Evolutionary conservation across 2,329 filamentous ascomycete species (phyloP).

Genomic region (Phialophora expanda): DNA sequence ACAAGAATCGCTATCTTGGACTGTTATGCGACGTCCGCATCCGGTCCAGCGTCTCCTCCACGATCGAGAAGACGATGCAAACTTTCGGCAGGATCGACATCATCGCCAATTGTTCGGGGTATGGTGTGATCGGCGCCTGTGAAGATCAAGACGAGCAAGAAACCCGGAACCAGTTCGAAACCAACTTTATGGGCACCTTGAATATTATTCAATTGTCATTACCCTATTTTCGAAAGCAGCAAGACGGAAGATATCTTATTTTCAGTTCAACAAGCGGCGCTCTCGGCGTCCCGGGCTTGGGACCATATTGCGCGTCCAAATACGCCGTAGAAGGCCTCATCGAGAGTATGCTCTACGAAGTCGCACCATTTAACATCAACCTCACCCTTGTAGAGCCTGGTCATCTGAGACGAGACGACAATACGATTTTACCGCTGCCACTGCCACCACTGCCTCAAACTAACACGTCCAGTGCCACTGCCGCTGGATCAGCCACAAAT

Average conservation of each 20-base stretch:
- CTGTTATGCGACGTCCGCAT: slow-evolving; percentile 89
- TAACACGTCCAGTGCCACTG: background rate
- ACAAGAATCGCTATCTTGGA: slow-evolving; percentile 65
- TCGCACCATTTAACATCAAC: slow-evolving; percentile 89
- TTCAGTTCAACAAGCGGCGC: slow-evolving; percentile 93
- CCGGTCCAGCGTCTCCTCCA: slow-evolving; percentile 74
- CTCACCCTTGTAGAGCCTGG: slow-evolving; percentile 92
- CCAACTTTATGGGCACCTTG: slow-evolving; percentile 93
- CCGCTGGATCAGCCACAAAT: background rate
- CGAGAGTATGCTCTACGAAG: slow-evolving; percentile 95
- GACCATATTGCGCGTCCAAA: slow-evolving; percentile 95
- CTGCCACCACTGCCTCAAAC: background rate
- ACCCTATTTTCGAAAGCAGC: slow-evolving; percentile 81
- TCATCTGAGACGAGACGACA: slow-evolving; percentile 82
- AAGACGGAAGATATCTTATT: slow-evolving; percentile 82
- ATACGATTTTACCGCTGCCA: slow-evolving; percentile 12
- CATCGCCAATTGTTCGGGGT: slow-evolving; percentile 91
- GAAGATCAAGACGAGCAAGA: slow-evolving; percentile 97
- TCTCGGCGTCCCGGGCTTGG: slow-evolving; percentile 88
- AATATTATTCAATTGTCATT: slow-evolving; percentile 90
- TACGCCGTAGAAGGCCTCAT: slow-evolving; percentile 96
- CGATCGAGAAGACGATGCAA: slow-evolving; percentile 71
- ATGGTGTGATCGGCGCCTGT: slow-evolving; percentile 92
- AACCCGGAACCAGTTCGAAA: slow-evolving; percentile 93
- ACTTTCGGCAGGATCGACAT: slow-evolving; percentile 84